Evolutionary conservation across 768 basidiomycete species (phyloP), one percentile per base, ranked within the genome.

Genomic region (Mycena sanguinolenta): DNA sequence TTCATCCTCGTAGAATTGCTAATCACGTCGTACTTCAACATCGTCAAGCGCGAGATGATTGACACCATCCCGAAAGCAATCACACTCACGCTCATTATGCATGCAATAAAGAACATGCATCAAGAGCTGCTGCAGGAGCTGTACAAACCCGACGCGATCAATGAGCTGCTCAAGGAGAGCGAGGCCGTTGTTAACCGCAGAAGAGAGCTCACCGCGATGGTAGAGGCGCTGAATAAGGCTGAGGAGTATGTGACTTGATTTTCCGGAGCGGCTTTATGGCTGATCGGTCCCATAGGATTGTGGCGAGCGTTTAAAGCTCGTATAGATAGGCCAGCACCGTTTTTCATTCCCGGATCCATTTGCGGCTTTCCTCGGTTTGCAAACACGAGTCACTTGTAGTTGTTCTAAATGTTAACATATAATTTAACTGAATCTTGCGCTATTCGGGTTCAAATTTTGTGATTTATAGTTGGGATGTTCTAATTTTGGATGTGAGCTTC

Each of bases 21-120:
- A 76, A 99, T 99, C 75, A 89, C 93, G 79, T 98, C 96, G 4
- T 98, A 98, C 82, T 98, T 94, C 88, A 96, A 98, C 83, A 96
- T 98, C 73, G 95, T 98, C 63, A 99, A 99, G 84, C 92, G 97
- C 68, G 97, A 98, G 82, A 96, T 98, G 94, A 99, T 99, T 76
- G 97, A 98, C 82, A 98, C 97, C 95, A 95, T 99, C 23, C 97
- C 97, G 10, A 99, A 99, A 81, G 95, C 95, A 19, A 95, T 97
- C 78, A 90, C 93, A 12, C 83, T 94, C 71, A 98, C 95, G 16
- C 90, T 99, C 34, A 97, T 99, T 59, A 92, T 90, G 78, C 91
- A 91, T 80, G 91, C 96, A 66, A 98, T 98, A 82, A 97, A 99
- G 82, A 91, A 95, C 79, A 84, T 99, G 66, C 98, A 99, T 83